Base-by-base conservation (phyloP, 805 yeast genomes). In the Aciculoconidium aculeatum region DNA sequence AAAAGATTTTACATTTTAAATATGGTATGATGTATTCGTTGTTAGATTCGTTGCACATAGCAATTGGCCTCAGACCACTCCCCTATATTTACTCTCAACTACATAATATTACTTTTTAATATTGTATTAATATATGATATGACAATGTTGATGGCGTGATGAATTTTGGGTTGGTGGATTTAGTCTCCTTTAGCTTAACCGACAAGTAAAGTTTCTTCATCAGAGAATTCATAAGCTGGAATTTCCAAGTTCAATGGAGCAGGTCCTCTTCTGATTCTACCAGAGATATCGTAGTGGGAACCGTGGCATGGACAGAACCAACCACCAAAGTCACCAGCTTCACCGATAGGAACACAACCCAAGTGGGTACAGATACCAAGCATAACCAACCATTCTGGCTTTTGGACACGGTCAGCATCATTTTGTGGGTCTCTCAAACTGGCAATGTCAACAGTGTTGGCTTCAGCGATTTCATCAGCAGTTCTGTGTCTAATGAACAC, bases 231-330 rank as follows among this genome's bases (percentile, higher is more conserved):
- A 62, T 92, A 92, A 50, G 75, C 71, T 51, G 99, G 99, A 52
- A 92, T 74, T 73, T 92, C 98, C 72, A 92, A 77, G 75, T 92
- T 92, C 65, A 86, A 77, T 57, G 99, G 99, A 59, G 99, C 99
- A 51, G 99, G 99, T 51, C 99, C 99, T 72, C 78, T 90, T 80
- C 99, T 86, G 61, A 92, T 90, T 80, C 99, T 90, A 65, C 99
- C 99, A 42, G 96, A 88, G 70, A 94, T 94, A 70, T 92, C 98
- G 69, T 92, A 92, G 67, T 94, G 98, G 58, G 97, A 90, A 77
- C 98, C 99, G 75, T 94, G 99, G 74, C 98, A 92, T 45, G 99
- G 98, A 69, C 98, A 92, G 90, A 92, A 92, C 99, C 99, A 92
- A 62, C 99, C 99, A 62, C 96, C 97, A 52, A 76, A 92, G 67